Base-by-base conservation (phyloP, 805 yeast species). In the Ogataea paradorogensis region DNA sequence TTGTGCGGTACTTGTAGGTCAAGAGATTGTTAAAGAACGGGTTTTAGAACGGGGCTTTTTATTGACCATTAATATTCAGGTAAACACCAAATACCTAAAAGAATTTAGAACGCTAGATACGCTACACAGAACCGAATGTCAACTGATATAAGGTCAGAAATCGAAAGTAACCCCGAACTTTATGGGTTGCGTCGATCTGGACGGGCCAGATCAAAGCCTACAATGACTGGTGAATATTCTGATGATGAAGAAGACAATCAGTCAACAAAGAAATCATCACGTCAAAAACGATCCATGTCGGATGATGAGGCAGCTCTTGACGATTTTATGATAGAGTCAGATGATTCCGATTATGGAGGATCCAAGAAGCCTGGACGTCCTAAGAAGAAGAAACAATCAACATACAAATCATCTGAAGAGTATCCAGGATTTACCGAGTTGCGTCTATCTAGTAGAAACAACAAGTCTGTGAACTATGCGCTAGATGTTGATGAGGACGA, bases 171-270 rank as follows among this genome's bases (percentile, higher is more conserved):
- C 58, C 95, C 95, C 1, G 95, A 84, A 56, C 68, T 85, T n/a
- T 85, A 85, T 52, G 95, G 95, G 1, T 68, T 85, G 39, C 76
- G 95, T 62, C 73, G 95, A 50, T 82, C 90, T 4, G 79, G 80
- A 30, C 69, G 93, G 53, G 78, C 82, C 8, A 69, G 80, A 44
- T 51, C 63, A 3, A 54, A 53, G 31, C 66, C 67, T 14, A 62
- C 30, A 24, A 40, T 35, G 18, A 40, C 70, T 58, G 38, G 33
- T 7, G 50, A 47, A 16, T 41, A 37, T n/a, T 61, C 62, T 2
- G 55, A 50, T 18, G 56, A 47, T 3, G 56, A 53, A 21, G 53
- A 51, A 11, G 50, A 47, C 11, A 42, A 30, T 2, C 30, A 33
- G 10, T 21, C 52, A 9, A 44, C 43, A 43, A 35, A 51, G 36